These are phyloP conservation scores for Fusarium austroafricanum DNA, from an alignment of 2,329 filamentous ascomycete species.

Conservation along the genomic window DNA sequence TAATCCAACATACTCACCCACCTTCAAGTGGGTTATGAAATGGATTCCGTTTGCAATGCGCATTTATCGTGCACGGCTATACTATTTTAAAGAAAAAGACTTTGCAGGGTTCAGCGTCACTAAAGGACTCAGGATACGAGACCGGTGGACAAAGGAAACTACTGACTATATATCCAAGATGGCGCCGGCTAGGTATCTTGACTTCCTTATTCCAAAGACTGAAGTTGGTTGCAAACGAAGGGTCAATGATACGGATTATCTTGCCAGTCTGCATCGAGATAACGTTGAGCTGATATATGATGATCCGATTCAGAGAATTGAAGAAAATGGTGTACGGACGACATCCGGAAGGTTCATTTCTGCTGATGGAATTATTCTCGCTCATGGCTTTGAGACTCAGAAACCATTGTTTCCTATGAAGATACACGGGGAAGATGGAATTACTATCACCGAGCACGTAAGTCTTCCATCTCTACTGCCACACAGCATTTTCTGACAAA, in stretches of 20 bases:
- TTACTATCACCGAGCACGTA: constrained; percentile 55
- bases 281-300: constrained; percentile 49
- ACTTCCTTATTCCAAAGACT: constrained; percentile 48
- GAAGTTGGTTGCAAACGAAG: constrained; percentile 53
- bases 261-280: constrained; percentile 44
- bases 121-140: constrained; percentile 27
- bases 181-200: constrained; percentile 46
- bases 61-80: constrained; percentile 35
- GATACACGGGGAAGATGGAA: constrained; percentile 56
- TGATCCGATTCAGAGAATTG: constrained; percentile 30
- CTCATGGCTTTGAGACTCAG: constrained; percentile 62
- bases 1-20: constrained; percentile 38
- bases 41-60: constrained; percentile 41
- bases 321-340: constrained; percentile 30
- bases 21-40: constrained; percentile 43
- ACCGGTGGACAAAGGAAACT: constrained; percentile 24
- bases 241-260: constrained; percentile 51
- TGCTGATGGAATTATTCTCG: constrained; percentile 56
- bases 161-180: constrained; percentile 45
- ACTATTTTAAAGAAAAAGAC: constrained; percentile 38
- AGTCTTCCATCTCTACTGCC: constrained; percentile 17
- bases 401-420: constrained; percentile 60
- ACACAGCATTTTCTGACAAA: constrained; percentile 36
- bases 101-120: constrained; percentile 41
- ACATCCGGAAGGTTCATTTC: constrained; percentile 34